These are phyloP conservation scores for Alternaria angustiovoidea DNA, from an alignment of 2,329 filamentous ascomycete species.

Conservation along the genomic window DNA sequence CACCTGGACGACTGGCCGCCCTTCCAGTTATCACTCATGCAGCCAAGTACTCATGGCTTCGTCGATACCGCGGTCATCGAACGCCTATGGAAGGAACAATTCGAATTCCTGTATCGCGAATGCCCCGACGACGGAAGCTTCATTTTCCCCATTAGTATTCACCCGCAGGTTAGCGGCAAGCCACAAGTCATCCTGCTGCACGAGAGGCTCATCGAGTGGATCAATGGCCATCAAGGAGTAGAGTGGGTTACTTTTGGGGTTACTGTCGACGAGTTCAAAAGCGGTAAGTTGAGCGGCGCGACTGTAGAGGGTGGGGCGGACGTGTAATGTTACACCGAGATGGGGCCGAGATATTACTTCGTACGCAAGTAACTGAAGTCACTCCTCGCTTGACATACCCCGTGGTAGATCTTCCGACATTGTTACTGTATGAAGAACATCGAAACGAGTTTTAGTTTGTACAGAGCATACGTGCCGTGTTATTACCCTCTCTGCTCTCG, in stretches of 20 bases:
- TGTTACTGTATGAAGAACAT: neutral
- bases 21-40: slow-evolving; percentile 52
- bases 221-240: slow-evolving; percentile 56
- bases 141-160: slow-evolving; percentile 58
- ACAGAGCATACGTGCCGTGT: neutral
- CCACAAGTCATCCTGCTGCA: slow-evolving; percentile 59
- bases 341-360: neutral
- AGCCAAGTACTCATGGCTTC: slow-evolving; percentile 63
- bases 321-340: slow-evolving; percentile 11
- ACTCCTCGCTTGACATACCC: neutral
- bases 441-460: neutral
- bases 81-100: slow-evolving; percentile 57
- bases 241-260: slow-evolving; percentile 52
- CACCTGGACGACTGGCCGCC: slow-evolving; percentile 61
- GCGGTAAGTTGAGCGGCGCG: slow-evolving; percentile 44
- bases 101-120: slow-evolving; percentile 56
- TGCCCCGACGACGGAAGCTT: slow-evolving; percentile 53
- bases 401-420: neutral
- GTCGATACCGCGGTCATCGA: slow-evolving; percentile 55
- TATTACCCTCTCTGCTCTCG: neutral
- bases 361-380: neutral
- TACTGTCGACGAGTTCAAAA: slow-evolving; percentile 50
- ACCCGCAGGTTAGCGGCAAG: slow-evolving; percentile 59
- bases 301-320: slow-evolving; percentile 45
- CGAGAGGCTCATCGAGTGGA: slow-evolving; percentile 57